Conservation (phyloP, 2,329 filamentous ascomycete genomes). For the Cercospora zeae-maydis region DNA sequence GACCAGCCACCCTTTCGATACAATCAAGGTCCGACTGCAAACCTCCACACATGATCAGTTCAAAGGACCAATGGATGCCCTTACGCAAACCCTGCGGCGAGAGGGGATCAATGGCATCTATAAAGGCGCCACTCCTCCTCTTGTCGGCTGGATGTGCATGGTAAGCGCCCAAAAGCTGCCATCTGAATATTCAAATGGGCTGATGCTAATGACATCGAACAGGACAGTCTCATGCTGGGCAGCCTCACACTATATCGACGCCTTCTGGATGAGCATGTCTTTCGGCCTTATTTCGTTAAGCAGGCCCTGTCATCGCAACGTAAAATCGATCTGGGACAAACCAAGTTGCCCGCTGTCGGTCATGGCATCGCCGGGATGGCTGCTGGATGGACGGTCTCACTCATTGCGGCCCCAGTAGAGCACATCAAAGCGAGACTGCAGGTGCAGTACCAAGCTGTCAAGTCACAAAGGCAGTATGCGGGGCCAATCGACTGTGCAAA, state of each 20-base stretch:
- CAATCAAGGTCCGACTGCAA: slow-evolving; percentile 92
- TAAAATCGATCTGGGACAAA: slow-evolving; percentile 35
- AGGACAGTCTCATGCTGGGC: slow-evolving; percentile 69
- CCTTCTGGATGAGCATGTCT: slow-evolving; percentile 75
- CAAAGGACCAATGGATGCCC: slow-evolving; percentile 78
- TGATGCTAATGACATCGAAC: too few species aligned
- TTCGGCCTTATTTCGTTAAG: slow-evolving; percentile 47
- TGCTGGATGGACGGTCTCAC: slow-evolving; percentile 84
- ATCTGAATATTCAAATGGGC: too few species aligned
- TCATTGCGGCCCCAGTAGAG: slow-evolving; percentile 90
- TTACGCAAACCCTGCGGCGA: slow-evolving; percentile 76
- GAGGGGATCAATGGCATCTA: slow-evolving; percentile 85
- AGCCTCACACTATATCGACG: slow-evolving; percentile 87
- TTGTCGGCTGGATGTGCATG: slow-evolving; percentile 99
- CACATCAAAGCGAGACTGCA: slow-evolving; percentile 93
- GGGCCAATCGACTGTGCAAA: slow-evolving; percentile 80
- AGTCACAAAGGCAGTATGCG: slow-evolving; percentile 72
- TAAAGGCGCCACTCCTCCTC: slow-evolving; percentile 71
- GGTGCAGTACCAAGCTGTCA: slow-evolving; percentile 82
- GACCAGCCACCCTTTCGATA: slow-evolving; percentile 76
- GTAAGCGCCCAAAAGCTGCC: slow-evolving; percentile 35
- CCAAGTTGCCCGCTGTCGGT: slow-evolving; percentile 67
- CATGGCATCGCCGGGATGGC: slow-evolving; percentile 85
- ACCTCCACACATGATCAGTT: slow-evolving; percentile 77
- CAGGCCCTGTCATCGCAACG: slow-evolving; percentile 21